Conservation (phyloP, 2,329 filamentous ascomycete genomes). For the Gliomastix tumulicola region DNA sequence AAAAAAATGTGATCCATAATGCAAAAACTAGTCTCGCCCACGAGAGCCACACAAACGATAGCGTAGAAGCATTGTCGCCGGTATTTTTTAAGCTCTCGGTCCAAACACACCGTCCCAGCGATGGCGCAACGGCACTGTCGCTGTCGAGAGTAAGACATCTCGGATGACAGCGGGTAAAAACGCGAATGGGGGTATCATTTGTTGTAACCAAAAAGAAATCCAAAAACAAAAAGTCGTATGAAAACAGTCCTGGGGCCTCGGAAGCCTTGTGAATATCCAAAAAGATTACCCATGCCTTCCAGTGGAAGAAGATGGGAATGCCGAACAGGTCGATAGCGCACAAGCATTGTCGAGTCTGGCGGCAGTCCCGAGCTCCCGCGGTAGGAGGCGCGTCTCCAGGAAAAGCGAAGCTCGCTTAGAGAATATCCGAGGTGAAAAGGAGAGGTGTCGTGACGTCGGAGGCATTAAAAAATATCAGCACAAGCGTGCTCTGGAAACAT, state of each 20-base stretch:
- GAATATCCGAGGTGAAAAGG: too few species aligned
- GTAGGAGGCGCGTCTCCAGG: too few species aligned
- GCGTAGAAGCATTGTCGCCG: slow-evolving; percentile 47
- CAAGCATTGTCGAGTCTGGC: slow-evolving; percentile 42
- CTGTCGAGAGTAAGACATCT: slow-evolving; percentile 35
- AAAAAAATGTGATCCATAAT: too few species aligned
- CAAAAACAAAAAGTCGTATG: slow-evolving; percentile 13
- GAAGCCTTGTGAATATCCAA: too few species aligned
- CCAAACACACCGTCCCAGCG: slow-evolving; percentile 45
- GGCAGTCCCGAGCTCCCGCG: too few species aligned
- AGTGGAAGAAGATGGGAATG: too few species aligned
- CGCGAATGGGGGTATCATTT: slow-evolving; percentile 36
- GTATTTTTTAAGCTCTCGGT: slow-evolving; percentile 32
- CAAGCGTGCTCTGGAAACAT: neutral
- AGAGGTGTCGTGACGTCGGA: neutral
- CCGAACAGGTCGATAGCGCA: slow-evolving; percentile 33
- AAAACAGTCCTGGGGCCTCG: too few species aligned
- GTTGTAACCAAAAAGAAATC: slow-evolving; percentile 10
- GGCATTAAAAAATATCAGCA: neutral
- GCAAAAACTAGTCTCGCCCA: slow-evolving; percentile 35
- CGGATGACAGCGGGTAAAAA: slow-evolving; percentile 37
- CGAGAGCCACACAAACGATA: slow-evolving; percentile 41
- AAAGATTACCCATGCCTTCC: too few species aligned
- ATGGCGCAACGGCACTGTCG: slow-evolving; percentile 51
- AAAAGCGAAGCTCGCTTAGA: too few species aligned